These are phyloP conservation scores for Symbiodinium natans DNA, from an alignment of 73 alveolate genomes.

Conservation along the genomic window DNA sequence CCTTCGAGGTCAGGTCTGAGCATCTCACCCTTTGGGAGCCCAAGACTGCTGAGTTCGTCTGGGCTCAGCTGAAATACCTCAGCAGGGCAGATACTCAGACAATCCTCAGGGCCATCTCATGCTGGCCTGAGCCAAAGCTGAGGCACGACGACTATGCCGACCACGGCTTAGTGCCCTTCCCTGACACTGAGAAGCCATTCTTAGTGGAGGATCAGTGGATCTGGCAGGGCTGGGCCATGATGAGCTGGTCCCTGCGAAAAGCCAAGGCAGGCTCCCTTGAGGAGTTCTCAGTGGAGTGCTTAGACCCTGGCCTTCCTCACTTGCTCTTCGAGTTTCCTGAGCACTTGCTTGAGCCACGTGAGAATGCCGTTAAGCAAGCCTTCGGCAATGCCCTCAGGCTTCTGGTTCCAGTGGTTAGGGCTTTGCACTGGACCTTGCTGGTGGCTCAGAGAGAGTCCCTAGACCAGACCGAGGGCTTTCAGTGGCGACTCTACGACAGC, in stretches of 20 bases:
- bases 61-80: neutral
- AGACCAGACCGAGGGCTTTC: no score
- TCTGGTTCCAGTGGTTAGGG: neutral
- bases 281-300: neutral
- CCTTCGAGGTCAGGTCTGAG: neutral
- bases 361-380: neutral
- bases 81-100: neutral
- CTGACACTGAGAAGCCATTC: neutral
- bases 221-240: neutral
- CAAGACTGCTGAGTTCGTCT: neutral
- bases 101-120: neutral
- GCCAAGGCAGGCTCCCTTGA: neutral
- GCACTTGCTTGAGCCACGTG: neutral
- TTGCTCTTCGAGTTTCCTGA: neutral
- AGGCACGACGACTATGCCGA: neutral
- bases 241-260: neutral
- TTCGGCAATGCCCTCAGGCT: neutral
- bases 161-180: no score
- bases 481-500: no score
- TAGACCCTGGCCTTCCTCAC: neutral
- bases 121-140: neutral
- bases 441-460: conserved; percentile 15
- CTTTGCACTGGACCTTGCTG: conserved; percentile 1
- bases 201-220: neutral
- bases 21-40: neutral